These are phyloP conservation scores for Salix dunnii DNA, from an alignment of 345 rosid species.

Conservation along the genomic window DNA sequence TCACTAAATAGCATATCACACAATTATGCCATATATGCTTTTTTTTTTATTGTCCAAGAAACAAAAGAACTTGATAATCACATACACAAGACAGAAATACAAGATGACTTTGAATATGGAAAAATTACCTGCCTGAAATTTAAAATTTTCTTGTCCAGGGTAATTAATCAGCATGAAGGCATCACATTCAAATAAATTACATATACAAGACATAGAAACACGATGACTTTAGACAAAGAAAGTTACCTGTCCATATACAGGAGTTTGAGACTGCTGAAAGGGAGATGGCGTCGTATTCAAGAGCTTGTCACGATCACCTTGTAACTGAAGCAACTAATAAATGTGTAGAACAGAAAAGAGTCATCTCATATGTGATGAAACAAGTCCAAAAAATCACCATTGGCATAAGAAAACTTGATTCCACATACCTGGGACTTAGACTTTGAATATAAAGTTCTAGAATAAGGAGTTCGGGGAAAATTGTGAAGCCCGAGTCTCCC, in stretches of 20 bases:
- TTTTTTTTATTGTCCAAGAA: not conserved
- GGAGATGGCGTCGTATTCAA: slow-evolving; percentile 39
- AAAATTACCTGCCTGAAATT: slow-evolving; percentile 47
- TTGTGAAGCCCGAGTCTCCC: slow-evolving; percentile 52
- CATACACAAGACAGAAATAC: not conserved
- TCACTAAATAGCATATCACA: not conserved
- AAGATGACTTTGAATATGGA: not conserved
- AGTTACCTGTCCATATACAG: slow-evolving; percentile 54
- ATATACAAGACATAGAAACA: not conserved
- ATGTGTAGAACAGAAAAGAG: slow-evolving; percentile 17
- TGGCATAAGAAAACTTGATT: slow-evolving; percentile 12
- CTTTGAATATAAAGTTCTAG: slow-evolving; percentile 59
- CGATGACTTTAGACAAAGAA: not conserved
- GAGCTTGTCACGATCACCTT: slow-evolving; percentile 39
- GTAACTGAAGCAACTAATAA: slow-evolving; percentile 44
- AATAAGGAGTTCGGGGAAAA: slow-evolving; percentile 76
- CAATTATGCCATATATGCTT: not conserved
- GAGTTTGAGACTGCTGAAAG: slow-evolving; percentile 44
- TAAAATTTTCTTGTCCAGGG: not conserved
- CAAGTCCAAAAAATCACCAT: slow-evolving; percentile 1
- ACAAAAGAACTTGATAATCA: not conserved
- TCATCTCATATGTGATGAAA: not conserved
- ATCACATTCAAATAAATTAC: not conserved
- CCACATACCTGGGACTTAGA: slow-evolving; percentile 66
- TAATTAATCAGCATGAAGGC: not conserved